Evolutionary conservation across 306 rosid genomes (phyloP).

Genomic region (Cicer pinnatifidum): DNA sequence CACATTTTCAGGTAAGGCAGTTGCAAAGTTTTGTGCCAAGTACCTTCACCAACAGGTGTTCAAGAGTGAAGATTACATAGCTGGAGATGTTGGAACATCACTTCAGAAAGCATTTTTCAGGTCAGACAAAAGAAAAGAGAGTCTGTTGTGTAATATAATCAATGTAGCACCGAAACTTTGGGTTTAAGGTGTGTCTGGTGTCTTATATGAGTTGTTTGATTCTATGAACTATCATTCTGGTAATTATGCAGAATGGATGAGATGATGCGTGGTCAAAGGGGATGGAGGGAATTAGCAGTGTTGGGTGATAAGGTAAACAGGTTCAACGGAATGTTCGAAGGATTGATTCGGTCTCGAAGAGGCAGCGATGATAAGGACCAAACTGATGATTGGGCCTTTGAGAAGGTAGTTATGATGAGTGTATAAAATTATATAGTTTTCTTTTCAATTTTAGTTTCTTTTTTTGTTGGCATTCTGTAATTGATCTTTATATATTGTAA

Average conservation of each 20-base stretch:
- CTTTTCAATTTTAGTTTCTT: conserved; percentile 11
- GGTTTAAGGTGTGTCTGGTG: too few species aligned
- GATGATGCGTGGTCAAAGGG: conserved; percentile 99
- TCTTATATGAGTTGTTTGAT: too few species aligned
- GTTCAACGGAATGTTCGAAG: conserved; percentile 89
- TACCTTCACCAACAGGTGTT: conserved; percentile 85
- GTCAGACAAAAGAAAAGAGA: conserved; percentile 46
- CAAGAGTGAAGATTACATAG: conserved; percentile 64
- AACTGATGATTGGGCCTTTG: conserved; percentile 82
- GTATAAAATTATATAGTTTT: conserved; percentile 2
- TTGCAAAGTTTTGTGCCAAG: conserved; percentile 92
- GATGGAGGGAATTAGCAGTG: conserved; percentile 88
- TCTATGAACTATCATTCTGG: conserved; percentile 2
- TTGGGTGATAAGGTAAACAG: conserved; percentile 85
- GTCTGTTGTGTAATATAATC: not conserved
- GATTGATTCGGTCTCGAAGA: conserved; percentile 85
- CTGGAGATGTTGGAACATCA: conserved; percentile 82
- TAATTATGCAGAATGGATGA: conserved; percentile 79
- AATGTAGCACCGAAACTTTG: too few species aligned
- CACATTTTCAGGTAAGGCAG: conserved; percentile 77
- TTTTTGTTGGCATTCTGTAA: conserved; percentile 21
- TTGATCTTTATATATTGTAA: conserved; percentile 34
- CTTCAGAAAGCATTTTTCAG: conserved; percentile 80
- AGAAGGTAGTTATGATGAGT: conserved; percentile 65
- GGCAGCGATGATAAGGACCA: conserved; percentile 60